These are phyloP conservation scores for Atalantia buxifolia DNA, from an alignment of 345 rosid genomes.

Conservation along the genomic window DNA sequence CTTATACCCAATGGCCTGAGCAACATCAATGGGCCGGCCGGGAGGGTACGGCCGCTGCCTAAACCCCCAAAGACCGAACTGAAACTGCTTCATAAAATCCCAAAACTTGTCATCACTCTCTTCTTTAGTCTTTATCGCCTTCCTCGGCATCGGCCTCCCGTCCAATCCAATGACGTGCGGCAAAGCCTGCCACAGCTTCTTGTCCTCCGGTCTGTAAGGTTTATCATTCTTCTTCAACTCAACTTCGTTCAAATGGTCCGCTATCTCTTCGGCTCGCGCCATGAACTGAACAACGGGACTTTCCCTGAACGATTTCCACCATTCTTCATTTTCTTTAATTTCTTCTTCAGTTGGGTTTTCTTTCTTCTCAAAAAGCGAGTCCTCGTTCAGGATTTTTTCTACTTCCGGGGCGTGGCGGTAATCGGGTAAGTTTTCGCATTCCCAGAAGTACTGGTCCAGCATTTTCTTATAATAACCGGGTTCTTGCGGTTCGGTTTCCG, in stretches of 20 bases:
- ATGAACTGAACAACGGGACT: slow-evolving; percentile 71
- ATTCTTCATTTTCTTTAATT: slow-evolving; percentile 56
- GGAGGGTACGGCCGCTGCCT: slow-evolving; percentile 85
- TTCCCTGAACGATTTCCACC: slow-evolving; percentile 64
- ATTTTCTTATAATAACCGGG: slow-evolving; percentile 41
- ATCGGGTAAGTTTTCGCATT: slow-evolving; percentile 73
- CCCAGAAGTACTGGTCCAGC: slow-evolving; percentile 71
- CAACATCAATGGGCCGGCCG: slow-evolving; percentile 76
- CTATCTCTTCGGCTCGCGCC: slow-evolving; percentile 59
- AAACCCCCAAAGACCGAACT: slow-evolving; percentile 91
- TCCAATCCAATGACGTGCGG: slow-evolving; percentile 76
- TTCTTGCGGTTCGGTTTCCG: slow-evolving; percentile 23
- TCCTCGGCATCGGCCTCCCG: slow-evolving; percentile 89
- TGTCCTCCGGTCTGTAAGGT: slow-evolving; percentile 68
- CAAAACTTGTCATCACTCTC: slow-evolving; percentile 93
- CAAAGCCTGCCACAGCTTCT: slow-evolving; percentile 62
- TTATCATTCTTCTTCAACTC: slow-evolving; percentile 55
- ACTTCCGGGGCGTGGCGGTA: slow-evolving; percentile 77
- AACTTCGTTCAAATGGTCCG: slow-evolving; percentile 50
- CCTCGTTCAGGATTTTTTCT: slow-evolving; percentile 57
- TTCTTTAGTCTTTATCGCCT: slow-evolving; percentile 59
- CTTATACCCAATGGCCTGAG: slow-evolving; percentile 91
- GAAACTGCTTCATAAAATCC: slow-evolving; percentile 82
- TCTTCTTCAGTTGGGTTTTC: slow-evolving; percentile 71
- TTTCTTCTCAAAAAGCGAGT: slow-evolving; percentile 55